Evolutionary conservation across 73 alveolate species (phyloP).

Genomic region (Tetrahymena thermophila): DNA sequence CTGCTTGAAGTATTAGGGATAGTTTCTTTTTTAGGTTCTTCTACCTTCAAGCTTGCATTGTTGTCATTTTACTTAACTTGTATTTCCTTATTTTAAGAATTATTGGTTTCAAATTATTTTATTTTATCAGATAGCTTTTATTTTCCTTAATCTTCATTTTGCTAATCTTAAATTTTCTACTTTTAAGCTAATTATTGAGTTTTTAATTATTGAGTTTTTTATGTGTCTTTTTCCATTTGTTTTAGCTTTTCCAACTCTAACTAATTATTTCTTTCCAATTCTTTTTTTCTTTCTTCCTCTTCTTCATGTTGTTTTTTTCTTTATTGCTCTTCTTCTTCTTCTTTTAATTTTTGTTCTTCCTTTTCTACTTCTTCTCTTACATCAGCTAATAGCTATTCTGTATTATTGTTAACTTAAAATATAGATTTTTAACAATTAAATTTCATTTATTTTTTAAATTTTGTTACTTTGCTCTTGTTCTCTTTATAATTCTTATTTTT

Average conservation of each 20-base stretch:
- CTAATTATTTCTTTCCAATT: neutral
- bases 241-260: neutral
- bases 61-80: neutral
- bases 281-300: neutral
- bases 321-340: neutral
- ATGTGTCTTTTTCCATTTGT: neutral
- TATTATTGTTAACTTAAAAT: neutral
- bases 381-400: neutral
- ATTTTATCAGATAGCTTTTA: too few species aligned
- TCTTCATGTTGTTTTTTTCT: neutral
- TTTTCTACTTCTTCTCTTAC: neutral
- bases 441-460: neutral
- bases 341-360: neutral
- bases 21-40: neutral
- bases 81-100: neutral
- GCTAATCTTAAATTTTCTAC: too few species aligned
- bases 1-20: neutral
- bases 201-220: neutral
- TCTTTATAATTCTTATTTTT: neutral
- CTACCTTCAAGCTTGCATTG: neutral
- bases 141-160: too few species aligned
- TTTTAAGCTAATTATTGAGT: neutral
- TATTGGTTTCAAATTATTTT: neutral
- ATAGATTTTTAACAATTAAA: neutral
- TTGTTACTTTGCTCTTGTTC: neutral